These are phyloP conservation scores for Durotheca rogersii DNA, from an alignment of 495 filamentous ascomycete genomes.

Conservation along the genomic window DNA sequence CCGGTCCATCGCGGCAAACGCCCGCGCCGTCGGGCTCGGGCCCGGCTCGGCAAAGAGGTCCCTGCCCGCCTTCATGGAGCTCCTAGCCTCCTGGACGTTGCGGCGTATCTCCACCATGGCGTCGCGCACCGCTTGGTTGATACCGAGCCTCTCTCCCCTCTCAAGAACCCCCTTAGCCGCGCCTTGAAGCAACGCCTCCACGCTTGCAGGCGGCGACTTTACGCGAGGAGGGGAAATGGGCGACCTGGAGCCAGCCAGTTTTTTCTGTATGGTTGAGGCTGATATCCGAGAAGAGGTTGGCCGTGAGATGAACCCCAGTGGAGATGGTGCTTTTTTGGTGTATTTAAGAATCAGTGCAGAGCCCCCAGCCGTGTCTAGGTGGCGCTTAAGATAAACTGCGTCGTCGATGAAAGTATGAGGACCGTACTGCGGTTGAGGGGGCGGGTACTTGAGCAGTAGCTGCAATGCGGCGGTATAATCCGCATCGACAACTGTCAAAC, in stretches of 20 bases:
- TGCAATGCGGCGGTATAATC: constrained; percentile 85
- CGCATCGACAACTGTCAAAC: constrained; percentile 66
- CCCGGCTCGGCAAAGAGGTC: constrained; percentile 34
- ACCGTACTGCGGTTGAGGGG: constrained; percentile 59
- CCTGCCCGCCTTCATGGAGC: constrained; percentile 31
- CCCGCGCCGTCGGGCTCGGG: constrained; percentile 21
- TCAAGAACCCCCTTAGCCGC: constrained; percentile 82
- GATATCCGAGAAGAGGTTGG: constrained; percentile 31
- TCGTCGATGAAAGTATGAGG: constrained; percentile 82
- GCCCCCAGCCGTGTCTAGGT: constrained; percentile 72
- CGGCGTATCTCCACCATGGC: constrained; percentile 76
- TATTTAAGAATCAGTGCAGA: constrained; percentile 78
- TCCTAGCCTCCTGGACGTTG: constrained; percentile 50
- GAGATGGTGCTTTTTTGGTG: constrained; percentile 64
- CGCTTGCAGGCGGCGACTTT: constrained; percentile 59
- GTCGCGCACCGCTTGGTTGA: constrained; percentile 87
- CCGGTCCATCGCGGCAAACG: constrained; percentile 57
- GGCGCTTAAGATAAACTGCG: constrained; percentile 78
- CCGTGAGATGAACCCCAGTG: constrained; percentile 37
- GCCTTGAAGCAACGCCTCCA: constrained; percentile 81
- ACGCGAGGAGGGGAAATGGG: constrained; percentile 61
- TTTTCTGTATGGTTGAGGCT: constrained; percentile 23
- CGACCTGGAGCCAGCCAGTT: constrained; percentile 42
- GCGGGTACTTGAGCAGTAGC: constrained; percentile 78
- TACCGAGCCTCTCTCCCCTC: constrained; percentile 79